phyloP scores from a whole-genome alignment of 192 early-diverging fungal species.

The Linnemannia schmuckeri region DNA sequence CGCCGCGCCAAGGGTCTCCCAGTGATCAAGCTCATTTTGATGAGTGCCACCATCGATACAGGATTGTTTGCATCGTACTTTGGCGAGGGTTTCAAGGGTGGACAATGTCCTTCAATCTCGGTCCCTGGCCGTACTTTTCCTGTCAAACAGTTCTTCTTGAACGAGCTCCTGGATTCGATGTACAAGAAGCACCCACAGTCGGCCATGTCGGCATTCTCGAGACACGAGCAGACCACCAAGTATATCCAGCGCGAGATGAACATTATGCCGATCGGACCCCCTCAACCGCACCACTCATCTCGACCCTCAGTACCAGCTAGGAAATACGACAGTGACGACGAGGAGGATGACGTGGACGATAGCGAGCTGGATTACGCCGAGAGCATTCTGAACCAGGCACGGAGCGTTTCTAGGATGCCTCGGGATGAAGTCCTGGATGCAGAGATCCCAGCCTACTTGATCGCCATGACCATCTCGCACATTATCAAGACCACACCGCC shows the following conservation, averaged over 20 bases:
- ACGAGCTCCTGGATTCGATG: conserved; percentile 63
- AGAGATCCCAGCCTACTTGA: conserved; percentile 56
- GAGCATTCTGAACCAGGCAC: conserved; percentile 58
- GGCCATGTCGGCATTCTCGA: conserved; percentile 29
- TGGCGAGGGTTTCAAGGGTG: conserved; percentile 55
- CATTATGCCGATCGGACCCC: conserved; percentile 32
- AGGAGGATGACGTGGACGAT: conserved; percentile 58
- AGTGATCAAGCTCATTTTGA: conserved; percentile 63
- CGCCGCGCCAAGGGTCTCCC: conserved; percentile 56
- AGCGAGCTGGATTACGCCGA: conserved; percentile 47
- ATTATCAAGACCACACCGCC: conserved; percentile 54
- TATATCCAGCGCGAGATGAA: conserved; percentile 61
- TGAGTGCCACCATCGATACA: conserved; percentile 68
- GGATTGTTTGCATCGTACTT: conserved; percentile 65
- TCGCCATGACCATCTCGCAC: conserved; percentile 58
- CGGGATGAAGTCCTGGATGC: conserved; percentile 57
- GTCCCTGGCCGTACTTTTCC: conserved; percentile 74
- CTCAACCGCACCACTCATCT: conserved; percentile 18
- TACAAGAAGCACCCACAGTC: conserved; percentile 36
- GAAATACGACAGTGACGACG: conserved; percentile 52
- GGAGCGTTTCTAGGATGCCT: conserved; percentile 48
- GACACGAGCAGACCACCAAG: conserved; percentile 50
- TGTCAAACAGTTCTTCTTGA: conserved; percentile 68
- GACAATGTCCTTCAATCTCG: conserved; percentile 68
- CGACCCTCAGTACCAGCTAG: neutral